Conservation (phyloP, 805 yeast genomes). For the Hanseniaspora jakobsenii region DNA sequence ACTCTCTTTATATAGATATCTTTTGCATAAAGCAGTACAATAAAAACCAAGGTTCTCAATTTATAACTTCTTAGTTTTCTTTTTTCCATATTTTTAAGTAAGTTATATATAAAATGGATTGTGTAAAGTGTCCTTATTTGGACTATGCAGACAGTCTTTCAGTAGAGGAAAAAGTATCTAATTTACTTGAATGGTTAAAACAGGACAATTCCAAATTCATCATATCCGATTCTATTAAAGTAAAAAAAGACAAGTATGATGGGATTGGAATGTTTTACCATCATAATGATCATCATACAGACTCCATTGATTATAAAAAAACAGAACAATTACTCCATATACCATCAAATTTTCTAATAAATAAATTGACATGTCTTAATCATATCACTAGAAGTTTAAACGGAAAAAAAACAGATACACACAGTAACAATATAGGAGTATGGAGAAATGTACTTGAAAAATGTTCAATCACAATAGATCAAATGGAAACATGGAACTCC, state of each 20-base stretch:
- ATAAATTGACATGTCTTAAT: slow-evolving; percentile 10
- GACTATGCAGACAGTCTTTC: neutral
- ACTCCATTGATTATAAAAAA: neutral
- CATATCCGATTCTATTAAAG: slow-evolving; percentile 2
- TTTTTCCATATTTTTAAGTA: neutral
- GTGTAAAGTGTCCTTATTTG: no score
- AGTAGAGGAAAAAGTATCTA: neutral
- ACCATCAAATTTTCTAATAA: slow-evolving; percentile 9
- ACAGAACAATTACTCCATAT: slow-evolving; percentile 4
- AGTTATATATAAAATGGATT: neutral
- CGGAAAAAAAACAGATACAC: neutral
- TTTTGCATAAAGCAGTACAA: no score
- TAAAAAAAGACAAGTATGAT: slow-evolving; percentile 8
- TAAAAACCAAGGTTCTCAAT: no score
- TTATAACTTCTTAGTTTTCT: neutral
- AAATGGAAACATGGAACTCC: slow-evolving; percentile 2
- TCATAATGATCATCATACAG: neutral
- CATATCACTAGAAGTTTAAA: neutral
- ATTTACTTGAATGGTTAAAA: neutral
- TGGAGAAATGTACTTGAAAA: neutral
- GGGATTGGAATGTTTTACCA: slow-evolving; percentile 14
- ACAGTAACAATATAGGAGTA: neutral
- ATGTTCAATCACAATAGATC: neutral
- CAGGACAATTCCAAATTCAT: neutral
- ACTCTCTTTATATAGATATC: no score